phyloP scores from a whole-genome alignment of 1,284 basidiomycete genomes.

The Trametes hirsuta region DNA sequence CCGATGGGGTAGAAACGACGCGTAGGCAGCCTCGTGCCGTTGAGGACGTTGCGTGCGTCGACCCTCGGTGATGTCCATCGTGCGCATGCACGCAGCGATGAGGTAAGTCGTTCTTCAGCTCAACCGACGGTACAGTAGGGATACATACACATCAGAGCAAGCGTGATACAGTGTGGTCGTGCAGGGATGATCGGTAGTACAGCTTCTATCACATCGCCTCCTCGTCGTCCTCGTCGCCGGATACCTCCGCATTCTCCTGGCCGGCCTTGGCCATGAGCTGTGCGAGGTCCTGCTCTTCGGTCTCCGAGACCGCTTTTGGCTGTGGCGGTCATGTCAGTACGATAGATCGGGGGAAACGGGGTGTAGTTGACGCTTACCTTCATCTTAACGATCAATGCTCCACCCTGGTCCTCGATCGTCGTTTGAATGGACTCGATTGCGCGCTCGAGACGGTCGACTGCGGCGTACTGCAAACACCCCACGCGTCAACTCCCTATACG shows the following conservation, averaged over 20 bases:
- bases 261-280: slow-evolving; percentile 93
- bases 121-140: slow-evolving; percentile 11
- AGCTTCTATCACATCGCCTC: slow-evolving; percentile 39
- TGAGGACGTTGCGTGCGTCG: no score
- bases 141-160: slow-evolving; percentile 14
- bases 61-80: neutral
- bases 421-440: slow-evolving; percentile 91
- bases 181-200: slow-evolving; percentile 2
- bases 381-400: slow-evolving; percentile 94
- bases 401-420: slow-evolving; percentile 85
- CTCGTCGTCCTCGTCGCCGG: slow-evolving; percentile 90
- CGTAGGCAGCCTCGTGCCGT: no score
- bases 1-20: no score
- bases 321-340: slow-evolving; percentile 34
- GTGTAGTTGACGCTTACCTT: slow-evolving; percentile 58
- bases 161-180: slow-evolving; percentile 8
- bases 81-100: neutral
- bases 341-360: no score
- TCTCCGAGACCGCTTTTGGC: slow-evolving; percentile 97
- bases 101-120: neutral
- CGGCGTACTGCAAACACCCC: slow-evolving; percentile 61
- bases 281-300: slow-evolving; percentile 93
- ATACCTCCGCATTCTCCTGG: slow-evolving; percentile 92
- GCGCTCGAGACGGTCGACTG: slow-evolving; percentile 91
- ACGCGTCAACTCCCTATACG: slow-evolving; percentile 1